Conservation (phyloP, 2,329 filamentous ascomycete genomes). For the Talaromyces islandicus region DNA sequence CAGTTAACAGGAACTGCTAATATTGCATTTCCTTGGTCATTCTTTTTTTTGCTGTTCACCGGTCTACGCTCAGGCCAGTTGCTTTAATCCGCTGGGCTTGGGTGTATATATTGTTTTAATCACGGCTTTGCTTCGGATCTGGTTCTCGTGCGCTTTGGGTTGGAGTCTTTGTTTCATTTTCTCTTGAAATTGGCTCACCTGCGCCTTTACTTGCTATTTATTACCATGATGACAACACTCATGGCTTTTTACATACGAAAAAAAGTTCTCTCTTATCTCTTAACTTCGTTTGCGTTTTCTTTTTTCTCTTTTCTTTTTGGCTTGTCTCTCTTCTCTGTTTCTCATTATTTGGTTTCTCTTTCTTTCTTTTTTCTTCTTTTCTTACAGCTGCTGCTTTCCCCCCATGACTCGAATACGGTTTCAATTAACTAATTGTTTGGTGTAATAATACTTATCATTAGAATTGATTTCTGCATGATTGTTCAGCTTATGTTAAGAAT, state of each 20-base stretch:
- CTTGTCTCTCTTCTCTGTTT: not conserved
- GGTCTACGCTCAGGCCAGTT: conserved; percentile 4
- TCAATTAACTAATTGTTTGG: not conserved
- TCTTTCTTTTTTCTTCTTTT: conserved; percentile 11
- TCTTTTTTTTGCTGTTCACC: conserved; percentile 3
- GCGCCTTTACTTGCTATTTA: not conserved
- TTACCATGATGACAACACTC: not conserved
- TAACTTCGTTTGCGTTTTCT: not conserved
- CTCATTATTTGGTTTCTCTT: conserved; percentile 11
- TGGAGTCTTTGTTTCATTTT: conserved; percentile 1
- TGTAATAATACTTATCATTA: not conserved
- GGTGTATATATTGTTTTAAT: conserved; percentile 10
- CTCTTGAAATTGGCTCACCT: not conserved
- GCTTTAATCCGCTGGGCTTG: not conserved
- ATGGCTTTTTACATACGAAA: not conserved
- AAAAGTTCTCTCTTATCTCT: not conserved
- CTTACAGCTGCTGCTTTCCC: not conserved
- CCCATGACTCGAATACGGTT: conserved; percentile 1
- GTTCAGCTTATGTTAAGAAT: not conserved
- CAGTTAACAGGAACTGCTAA: conserved; percentile 7
- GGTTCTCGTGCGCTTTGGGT: not conserved
- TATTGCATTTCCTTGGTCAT: not conserved
- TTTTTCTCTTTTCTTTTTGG: not conserved
- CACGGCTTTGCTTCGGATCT: not conserved
- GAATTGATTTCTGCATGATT: not conserved